Evolutionary conservation across 1,284 basidiomycete species (phyloP), one percentile per base, ranked within the genome.

Genomic region (Pisolithus thermaeus): DNA sequence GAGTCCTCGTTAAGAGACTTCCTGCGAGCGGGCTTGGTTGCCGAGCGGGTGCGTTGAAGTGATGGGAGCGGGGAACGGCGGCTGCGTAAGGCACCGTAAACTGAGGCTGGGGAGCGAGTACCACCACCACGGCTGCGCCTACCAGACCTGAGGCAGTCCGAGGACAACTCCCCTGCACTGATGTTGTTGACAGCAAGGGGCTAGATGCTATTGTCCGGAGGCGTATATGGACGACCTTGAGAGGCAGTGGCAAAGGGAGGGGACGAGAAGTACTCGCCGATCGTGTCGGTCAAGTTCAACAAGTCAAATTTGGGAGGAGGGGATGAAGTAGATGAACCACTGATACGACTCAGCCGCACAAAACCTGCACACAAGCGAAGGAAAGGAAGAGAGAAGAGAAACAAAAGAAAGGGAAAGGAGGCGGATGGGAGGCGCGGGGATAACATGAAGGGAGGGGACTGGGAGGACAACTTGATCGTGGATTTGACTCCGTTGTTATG

Each of bases 111-210:
- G 35, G 84, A 83, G 61, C 78, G 75, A 25, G 79, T 78, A 56
- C 80, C 78, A 61, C 80, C 81, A 60, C 80, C 80, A 54, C 84
- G 84, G 66, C 83, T 83, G 61, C 76, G 77, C 52, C 83, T 74
- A 60, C 76, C 78, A 52, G 84, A 83, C 56, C 76, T 71, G 53
- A 81, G 72, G 56, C 80, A 77, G 63, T 87, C 84, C 18, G 84
- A 84, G 11, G 18, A 20, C 18, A 20, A 20, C 18, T 20, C 18
- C 18, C 18, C 18, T 20, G 18, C 18, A 20, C 18, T 82, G 56
- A 87, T 69, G 61, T 76, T 80, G 66, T 86, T 85, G 38, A 87
- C 77, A 44, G 81, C 77, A 41, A 83, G 84, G 22, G 84, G 85
- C 47, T 83, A 84, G 58, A 89, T 80, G 66, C 79, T 76, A 53